Percentiles rank a stretch among this genome's conserved stretches.
Evolutionary conservation across 2,329 filamentous ascomycete species (phyloP).

Genomic region (Stagonosporopsis vannaccii): DNA sequence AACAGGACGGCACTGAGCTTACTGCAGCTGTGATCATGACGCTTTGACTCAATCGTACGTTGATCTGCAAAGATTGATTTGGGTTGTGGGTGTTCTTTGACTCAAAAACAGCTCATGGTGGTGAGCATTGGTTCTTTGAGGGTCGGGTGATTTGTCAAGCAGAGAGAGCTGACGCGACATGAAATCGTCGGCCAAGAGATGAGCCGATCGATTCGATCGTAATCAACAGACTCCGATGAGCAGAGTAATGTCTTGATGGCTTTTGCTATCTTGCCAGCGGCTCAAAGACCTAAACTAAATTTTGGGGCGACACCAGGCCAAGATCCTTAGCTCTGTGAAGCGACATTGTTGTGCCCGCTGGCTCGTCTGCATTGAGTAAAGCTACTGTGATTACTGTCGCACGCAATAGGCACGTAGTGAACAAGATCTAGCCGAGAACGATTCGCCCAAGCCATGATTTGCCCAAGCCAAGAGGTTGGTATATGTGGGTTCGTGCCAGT

Average conservation of each 20-base stretch:
- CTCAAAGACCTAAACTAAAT: not conserved
- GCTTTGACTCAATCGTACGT: not conserved
- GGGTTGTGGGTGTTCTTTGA: not conserved
- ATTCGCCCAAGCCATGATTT: not conserved
- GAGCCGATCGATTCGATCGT: not conserved
- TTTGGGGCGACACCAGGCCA: not conserved
- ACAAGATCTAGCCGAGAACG: constrained; percentile 3
- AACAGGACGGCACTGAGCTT: not conserved
- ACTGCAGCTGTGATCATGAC: not conserved
- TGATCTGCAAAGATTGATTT: not conserved
- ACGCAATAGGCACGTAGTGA: constrained; percentile 3
- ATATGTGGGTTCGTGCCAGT: not conserved
- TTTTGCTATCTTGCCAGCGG: not conserved
- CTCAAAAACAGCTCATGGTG: not conserved
- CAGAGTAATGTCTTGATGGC: not conserved
- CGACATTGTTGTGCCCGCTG: not conserved
- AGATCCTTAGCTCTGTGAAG: not conserved
- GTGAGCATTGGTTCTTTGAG: not conserved
- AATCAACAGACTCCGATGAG: not conserved
- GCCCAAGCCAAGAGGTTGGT: too few species aligned
- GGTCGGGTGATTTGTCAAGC: not conserved
- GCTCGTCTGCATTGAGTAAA: not conserved
- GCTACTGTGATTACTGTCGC: not conserved
- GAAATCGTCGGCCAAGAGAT: not conserved
- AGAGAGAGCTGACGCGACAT: not conserved